phyloP scores from a whole-genome alignment of 75 land plant genomes.

The Sequoia sempervirens region DNA sequence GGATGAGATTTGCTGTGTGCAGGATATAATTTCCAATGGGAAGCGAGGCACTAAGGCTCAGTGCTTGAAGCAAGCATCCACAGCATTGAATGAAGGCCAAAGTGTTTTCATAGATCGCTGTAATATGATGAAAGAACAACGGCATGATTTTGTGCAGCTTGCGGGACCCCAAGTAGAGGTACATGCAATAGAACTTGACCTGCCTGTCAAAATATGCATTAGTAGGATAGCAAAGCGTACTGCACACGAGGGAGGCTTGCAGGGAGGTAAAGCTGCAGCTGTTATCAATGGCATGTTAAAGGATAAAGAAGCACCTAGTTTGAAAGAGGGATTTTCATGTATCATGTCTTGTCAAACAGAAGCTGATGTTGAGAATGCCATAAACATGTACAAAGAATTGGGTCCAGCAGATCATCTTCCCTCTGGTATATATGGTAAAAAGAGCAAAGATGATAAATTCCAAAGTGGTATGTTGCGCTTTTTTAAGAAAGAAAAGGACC shows the following conservation, averaged over 20 bases:
- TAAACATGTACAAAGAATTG: conserved; percentile 39
- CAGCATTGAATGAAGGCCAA: conserved; percentile 55
- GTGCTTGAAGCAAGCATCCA: conserved; percentile 58
- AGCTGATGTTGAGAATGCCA: conserved; percentile 50
- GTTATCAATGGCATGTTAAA: conserved; percentile 77
- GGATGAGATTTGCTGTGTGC: conserved; percentile 2
- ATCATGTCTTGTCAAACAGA: conserved; percentile 74
- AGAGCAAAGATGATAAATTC: conserved; percentile 38
- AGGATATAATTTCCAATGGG: conserved; percentile 87
- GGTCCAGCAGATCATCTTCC: conserved; percentile 42
- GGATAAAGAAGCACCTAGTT: conserved; percentile 53
- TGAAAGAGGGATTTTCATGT: conserved; percentile 78
- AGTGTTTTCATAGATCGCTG: conserved; percentile 86
- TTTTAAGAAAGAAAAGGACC: conserved; percentile 39
- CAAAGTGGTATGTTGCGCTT: conserved; percentile 62
- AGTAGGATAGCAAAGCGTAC: conserved; percentile 67
- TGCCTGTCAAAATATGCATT: conserved; percentile 78
- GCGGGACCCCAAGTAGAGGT: conserved; percentile 43
- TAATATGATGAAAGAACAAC: conserved; percentile 63
- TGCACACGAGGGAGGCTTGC: conserved; percentile 82
- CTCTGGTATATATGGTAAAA: conserved; percentile 56
- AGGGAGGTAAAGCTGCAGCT: conserved; percentile 82
- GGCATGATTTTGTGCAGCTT: conserved; percentile 65
- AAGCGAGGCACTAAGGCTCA: conserved; percentile 73
- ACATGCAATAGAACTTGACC: conserved; percentile 84